Evolutionary conservation across 139 green algal genomes (phyloP), one percentile per base, ranked within the genome.

Genomic region (Eudorina sp.): DNA sequence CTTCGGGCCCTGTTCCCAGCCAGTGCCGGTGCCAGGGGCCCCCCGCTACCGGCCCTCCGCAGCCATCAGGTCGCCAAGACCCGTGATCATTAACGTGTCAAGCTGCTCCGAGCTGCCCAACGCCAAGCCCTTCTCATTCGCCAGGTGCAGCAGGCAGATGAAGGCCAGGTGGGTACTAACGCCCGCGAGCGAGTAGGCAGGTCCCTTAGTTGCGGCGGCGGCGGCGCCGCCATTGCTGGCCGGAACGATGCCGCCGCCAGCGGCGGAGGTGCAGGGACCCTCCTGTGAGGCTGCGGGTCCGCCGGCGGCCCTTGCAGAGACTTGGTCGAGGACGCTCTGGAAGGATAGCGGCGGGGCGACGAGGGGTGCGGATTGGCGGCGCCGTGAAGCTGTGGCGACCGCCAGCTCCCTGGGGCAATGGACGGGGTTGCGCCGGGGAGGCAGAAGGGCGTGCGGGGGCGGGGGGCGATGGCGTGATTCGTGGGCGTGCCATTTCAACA

Each of bases 101-200:
- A 93, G 53, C 31, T 74, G 41, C 25, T 88, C 90, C 0, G 74
- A 38, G 58, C 89, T 93, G 69, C 29, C 31, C 31, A 95, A 81
- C 21, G 76, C 79, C 89, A 99, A 93, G 25, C 94, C 92, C 83
- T 99, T 90, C 94, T 99, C 97, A 84, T 99, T 99, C 41, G 96
- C 96, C 58, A 99, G 93, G 88, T 99, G 97, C 90, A 99, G 95
- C 86, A 98, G 70, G 93, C 98, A 99, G 89, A 99, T 99, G 94
- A 99, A 99, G 92, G 94, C 97, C 68, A 99, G 91, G 89, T 99
- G 97, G 58, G 98, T 92, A n/a, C 92, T 97, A 29, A 99, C 68
- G 89, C 98, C 96, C 27, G 92, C 91, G 53, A 95, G 43, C 64
- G 64, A 29, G 16, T 27, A 9, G 23, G 18, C 58, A 14, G 58